Evolutionary conservation across 1,139 yeast species (phyloP).

Genomic region (Debaryomycetaceae sp.): DNA sequence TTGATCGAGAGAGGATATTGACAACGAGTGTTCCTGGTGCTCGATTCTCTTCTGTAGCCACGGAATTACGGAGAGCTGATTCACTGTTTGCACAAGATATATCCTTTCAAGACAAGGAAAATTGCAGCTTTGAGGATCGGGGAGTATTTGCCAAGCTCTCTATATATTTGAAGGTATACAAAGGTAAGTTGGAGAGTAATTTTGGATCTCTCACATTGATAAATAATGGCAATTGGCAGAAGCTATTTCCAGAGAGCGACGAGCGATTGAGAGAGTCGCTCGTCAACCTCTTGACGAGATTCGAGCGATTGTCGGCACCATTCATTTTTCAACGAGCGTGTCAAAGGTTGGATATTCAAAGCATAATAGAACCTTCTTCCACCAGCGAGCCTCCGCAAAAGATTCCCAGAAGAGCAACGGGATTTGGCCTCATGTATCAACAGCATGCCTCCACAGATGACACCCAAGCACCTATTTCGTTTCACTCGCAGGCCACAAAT

Average conservation of each 20-base stretch:
- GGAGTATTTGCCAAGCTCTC: conserved; percentile 13
- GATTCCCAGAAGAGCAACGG: conserved; percentile 5
- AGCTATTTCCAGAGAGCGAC: conserved; percentile 3
- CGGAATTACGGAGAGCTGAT: conserved; percentile 5
- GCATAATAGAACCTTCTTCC: not conserved
- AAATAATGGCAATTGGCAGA: conserved; percentile 3
- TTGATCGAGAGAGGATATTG: conserved; percentile 7
- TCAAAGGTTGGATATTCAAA: not conserved
- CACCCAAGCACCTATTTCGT: conserved; percentile 7
- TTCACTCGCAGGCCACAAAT: conserved; percentile 3
- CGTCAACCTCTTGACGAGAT: conserved; percentile 2
- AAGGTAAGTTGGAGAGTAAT: conserved; percentile 10
- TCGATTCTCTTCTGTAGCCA: conserved; percentile 4
- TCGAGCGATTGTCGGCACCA: not conserved
- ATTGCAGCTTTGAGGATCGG: conserved; percentile 11
- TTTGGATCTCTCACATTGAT: conserved; percentile 7
- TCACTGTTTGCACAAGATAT: conserved; percentile 3
- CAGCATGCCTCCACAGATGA: conserved; percentile 8
- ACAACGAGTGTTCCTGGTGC: conserved; percentile 9
- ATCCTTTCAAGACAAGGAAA: conserved; percentile 8
- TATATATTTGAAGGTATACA: conserved; percentile 11
- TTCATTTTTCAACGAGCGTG: conserved; percentile 2
- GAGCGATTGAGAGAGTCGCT: conserved; percentile 1
- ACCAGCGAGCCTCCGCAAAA: conserved; percentile 4
- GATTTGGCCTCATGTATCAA: conserved; percentile 6